These are phyloP conservation scores for Lactarius quietus DNA, from an alignment of 768 basidiomycete genomes.

Conservation along the genomic window DNA sequence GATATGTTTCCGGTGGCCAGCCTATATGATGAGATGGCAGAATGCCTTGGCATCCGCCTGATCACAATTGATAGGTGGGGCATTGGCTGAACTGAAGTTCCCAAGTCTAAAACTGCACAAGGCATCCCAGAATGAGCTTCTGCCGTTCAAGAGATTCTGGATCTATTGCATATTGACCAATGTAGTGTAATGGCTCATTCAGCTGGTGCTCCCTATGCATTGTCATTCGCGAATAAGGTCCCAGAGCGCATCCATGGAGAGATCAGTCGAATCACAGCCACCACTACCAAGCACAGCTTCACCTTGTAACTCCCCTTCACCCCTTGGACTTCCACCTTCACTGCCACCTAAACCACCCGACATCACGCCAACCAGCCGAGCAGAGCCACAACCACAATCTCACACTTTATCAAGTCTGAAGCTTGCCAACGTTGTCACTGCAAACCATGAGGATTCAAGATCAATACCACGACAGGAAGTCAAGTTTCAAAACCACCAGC, in stretches of 20 bases:
- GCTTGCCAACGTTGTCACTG: too few relatives aligned
- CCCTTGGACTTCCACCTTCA: too few relatives aligned
- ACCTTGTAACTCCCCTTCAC: too few relatives aligned
- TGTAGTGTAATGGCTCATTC: slow-evolving; percentile 95
- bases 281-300: too few relatives aligned
- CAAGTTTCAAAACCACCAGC: too few relatives aligned
- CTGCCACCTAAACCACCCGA: too few relatives aligned
- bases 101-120: slow-evolving; percentile 58
- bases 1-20: slow-evolving; percentile 95
- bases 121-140: slow-evolving; percentile 89
- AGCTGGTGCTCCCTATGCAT: slow-evolving; percentile 91
- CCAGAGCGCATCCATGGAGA: slow-evolving; percentile 77
- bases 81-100: slow-evolving; percentile 76
- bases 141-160: slow-evolving; percentile 87
- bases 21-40: slow-evolving; percentile 94
- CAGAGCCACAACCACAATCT: too few relatives aligned
- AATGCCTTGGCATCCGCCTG: slow-evolving; percentile 76
- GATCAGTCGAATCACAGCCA: too few relatives aligned
- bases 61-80: slow-evolving; percentile 98
- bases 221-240: slow-evolving; percentile 78
- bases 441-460: too few relatives aligned
- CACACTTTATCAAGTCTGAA: too few relatives aligned
- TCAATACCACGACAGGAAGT: too few relatives aligned
- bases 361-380: too few relatives aligned
- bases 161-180: slow-evolving; percentile 67